Base-by-base conservation (phyloP, 306 rosid species). In the Citrullus colocynthis region DNA sequence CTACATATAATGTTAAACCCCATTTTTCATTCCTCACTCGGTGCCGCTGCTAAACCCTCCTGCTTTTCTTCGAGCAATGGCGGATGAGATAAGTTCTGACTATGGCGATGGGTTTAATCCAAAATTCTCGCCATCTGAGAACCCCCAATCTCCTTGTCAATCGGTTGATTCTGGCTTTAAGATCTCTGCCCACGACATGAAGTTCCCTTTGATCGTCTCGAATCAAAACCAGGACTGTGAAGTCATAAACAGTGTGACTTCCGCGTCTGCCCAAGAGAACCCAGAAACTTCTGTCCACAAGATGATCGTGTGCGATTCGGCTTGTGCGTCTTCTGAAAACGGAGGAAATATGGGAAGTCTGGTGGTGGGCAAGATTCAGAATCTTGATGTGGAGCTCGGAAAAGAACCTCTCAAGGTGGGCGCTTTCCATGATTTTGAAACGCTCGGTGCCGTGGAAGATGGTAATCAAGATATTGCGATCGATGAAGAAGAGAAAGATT, bases 401-500 rank as follows among this genome's bases (percentile, higher is more conserved):
- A 72, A 14, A 49, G 75, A 70, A 44, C 1, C 57, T 45, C 9
- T 45, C 75, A 76, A 82, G 70, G 56, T 71, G 56, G 80, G 42
- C 34, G 6, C 54, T 79, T 48, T 74, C 39, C 75, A 71, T 32
- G 70, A 74, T 32, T 34, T 56, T 0, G 76, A 62, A 72, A 42
- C n/a, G 32, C 7, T 72, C 58, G 84, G 48, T 55, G 78, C 44
- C 20, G 75, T 39, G 83, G 60, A 75, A 20, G 78, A 60, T 55
- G 80, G 20, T 67, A 32, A 14, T 17, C 55, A 49, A 62, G 61
- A 66, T 48, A 24, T 37, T 54, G 65, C 16, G 65, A n/a, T 59
- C 21, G 74, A 70, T 45, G 78, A 13, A 30, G 52, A 82, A 39
- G 78, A 16, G 72, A 52, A 57, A 57, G 49, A 17, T 44, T 54